Base-by-base conservation (phyloP, 2,329 filamentous ascomycete species). In the Thyridium curvatum region DNA sequence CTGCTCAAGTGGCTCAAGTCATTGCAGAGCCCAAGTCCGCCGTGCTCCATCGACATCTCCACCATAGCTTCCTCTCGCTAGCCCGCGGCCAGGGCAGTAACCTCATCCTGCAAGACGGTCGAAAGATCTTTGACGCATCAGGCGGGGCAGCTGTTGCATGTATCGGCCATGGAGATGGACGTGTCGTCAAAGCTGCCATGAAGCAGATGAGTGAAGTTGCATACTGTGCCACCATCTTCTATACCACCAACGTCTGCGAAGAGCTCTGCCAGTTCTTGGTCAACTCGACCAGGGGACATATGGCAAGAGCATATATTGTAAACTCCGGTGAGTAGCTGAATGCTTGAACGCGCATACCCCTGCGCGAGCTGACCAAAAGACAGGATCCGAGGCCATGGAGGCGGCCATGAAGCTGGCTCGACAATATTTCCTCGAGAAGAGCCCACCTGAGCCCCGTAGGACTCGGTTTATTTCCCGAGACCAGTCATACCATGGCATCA, bases 401-500 rank as follows among this genome's bases (percentile, higher is more conserved):
- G 78, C 77, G 3, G 77, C 79, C 2, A 54, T 82, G 47, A 86
- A 85, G 52, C 58, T 85, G 15, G 69, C 75, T 7, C 64, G 77
- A 3, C 82, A 86, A 51, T 84, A 78, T 50, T 80, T 74, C 45
- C 62, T 79, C 9, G 78, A 82, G 48, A 66, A 75, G 30, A 46
- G 58, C 70, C 58, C 62, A 0, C 61, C 74, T 1, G 69, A 86
- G 46, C 66, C 71, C 2, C 56, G 68, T 30, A 70, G 84, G n/a
- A 68, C 60, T 1, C 66, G 71, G 10, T 86, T 87, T 56, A 86
- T 90, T 49, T 71, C 80, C 4, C 72, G 84, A 12, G 59, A 72
- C 29, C 70, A 78, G 32, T 85, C 81, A 4, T 90, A 86, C 49
- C 85, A 90, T 46, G 85, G 84, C 8, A 79, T 71, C 4, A 89